These are phyloP conservation scores for Botrytis deweyae DNA, from an alignment of 2,329 filamentous ascomycete genomes.

Conservation along the genomic window DNA sequence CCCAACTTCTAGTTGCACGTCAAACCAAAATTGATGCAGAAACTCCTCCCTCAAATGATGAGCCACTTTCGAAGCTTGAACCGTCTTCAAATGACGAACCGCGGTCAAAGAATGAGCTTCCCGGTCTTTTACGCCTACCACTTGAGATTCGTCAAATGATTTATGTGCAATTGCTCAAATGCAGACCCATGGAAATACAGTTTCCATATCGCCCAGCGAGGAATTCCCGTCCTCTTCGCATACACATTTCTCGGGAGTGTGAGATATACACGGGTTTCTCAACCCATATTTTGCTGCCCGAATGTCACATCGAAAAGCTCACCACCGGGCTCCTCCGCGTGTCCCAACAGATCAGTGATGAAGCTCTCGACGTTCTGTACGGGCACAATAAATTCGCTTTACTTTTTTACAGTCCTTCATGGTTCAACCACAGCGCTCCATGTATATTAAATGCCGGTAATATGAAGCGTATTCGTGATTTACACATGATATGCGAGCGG, in stretches of 20 bases:
- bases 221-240: not conserved
- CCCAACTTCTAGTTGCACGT: not conserved
- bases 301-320: not conserved
- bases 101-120: not conserved
- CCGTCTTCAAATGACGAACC: too few species aligned
- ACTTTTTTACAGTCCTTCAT: not conserved
- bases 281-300: not conserved
- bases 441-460: not conserved
- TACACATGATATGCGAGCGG: not conserved
- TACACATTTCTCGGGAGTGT: not conserved
- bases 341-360: conserved; percentile 4
- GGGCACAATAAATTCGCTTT: not conserved
- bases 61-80: too few species aligned
- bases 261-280: not conserved
- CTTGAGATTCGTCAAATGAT: not conserved
- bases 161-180: not conserved
- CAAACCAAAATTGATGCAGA: not conserved
- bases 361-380: conserved; percentile 1
- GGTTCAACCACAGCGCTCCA: not conserved
- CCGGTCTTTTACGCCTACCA: not conserved
- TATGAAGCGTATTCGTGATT: not conserved
- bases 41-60: too few species aligned
- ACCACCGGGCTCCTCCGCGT: not conserved
- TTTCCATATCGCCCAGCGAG: not conserved
- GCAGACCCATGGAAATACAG: not conserved